phyloP scores from a whole-genome alignment of 495 filamentous ascomycete genomes.

The Xylaria cubensis region DNA sequence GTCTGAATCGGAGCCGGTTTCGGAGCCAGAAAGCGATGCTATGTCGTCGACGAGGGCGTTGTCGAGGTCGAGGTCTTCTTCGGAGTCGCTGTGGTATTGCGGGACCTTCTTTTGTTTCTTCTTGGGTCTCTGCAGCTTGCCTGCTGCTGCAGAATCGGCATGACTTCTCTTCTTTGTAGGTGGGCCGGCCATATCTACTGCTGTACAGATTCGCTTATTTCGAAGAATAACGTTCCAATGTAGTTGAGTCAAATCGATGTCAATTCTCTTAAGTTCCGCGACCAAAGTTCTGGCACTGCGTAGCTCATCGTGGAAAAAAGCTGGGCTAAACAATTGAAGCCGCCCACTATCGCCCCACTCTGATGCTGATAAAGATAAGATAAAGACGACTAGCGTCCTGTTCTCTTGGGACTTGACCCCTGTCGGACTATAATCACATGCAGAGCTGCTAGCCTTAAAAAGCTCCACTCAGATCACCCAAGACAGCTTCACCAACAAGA shows the following conservation, averaged over 20 bases:
- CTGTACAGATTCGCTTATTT: not conserved
- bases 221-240: not conserved
- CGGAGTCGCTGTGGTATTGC: conserved; percentile 78
- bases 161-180: conserved; percentile 28
- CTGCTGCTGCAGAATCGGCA: conserved; percentile 60
- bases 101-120: conserved; percentile 76
- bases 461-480: not conserved
- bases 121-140: conserved; percentile 59
- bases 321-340: conserved; percentile 7
- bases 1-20: conserved; percentile 49
- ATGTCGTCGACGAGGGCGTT: conserved; percentile 54
- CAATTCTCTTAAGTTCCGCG: not conserved
- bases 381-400: not conserved
- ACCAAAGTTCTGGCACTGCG: not conserved
- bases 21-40: conserved; percentile 46
- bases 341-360: conserved; percentile 19
- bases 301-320: conserved; percentile 16
- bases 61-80: conserved; percentile 60
- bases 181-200: conserved; percentile 10
- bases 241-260: not conserved
- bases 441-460: not conserved
- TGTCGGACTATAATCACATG: not conserved
- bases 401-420: not conserved
- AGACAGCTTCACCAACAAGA: not conserved
- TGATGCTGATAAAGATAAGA: conserved; percentile 9